These are phyloP conservation scores for Penicillium dipodomyicola DNA, from an alignment of 495 filamentous ascomycete genomes.

Conservation along the genomic window DNA sequence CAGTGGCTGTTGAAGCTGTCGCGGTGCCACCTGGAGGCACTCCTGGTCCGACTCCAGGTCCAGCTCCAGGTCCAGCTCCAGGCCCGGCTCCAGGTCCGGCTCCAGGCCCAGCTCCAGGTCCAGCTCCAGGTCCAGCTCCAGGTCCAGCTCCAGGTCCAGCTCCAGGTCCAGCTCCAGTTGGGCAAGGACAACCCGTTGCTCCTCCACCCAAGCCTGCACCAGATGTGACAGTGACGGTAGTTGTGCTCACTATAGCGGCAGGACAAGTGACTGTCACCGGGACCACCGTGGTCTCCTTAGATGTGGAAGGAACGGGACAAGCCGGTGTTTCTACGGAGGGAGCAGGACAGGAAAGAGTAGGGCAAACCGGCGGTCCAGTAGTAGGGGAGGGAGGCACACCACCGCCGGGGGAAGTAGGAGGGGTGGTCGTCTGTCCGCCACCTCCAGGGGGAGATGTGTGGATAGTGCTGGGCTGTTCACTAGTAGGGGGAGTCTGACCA, in stretches of 20 bases:
- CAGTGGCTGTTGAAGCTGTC: neutral
- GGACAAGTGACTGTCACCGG: constrained; percentile 8
- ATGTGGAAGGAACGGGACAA: neutral
- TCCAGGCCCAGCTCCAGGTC: neutral
- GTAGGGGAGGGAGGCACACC: neutral
- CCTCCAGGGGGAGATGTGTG: no score
- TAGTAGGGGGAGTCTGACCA: neutral
- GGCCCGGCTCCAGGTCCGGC: neutral
- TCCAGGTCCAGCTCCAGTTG: neutral
- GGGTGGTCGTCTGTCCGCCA: neutral
- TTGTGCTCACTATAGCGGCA: neutral
- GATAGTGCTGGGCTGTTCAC: no score
- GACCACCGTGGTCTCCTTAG: neutral
- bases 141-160: no score
- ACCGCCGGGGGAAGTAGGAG: neutral
- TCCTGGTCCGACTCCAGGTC: no score
- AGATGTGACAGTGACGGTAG: constrained; percentile 5
- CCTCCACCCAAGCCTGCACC: neutral
- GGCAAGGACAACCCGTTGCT: neutral
- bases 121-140: no score
- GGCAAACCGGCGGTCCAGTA: neutral
- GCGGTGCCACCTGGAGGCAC: neutral
- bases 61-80: no score
- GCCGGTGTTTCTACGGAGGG: neutral
- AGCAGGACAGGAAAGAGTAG: neutral